Percentiles rank a stretch among this genome's conserved stretches.
phyloP scores from a whole-genome alignment of 768 basidiomycete species.

The Boletus speciosus region DNA sequence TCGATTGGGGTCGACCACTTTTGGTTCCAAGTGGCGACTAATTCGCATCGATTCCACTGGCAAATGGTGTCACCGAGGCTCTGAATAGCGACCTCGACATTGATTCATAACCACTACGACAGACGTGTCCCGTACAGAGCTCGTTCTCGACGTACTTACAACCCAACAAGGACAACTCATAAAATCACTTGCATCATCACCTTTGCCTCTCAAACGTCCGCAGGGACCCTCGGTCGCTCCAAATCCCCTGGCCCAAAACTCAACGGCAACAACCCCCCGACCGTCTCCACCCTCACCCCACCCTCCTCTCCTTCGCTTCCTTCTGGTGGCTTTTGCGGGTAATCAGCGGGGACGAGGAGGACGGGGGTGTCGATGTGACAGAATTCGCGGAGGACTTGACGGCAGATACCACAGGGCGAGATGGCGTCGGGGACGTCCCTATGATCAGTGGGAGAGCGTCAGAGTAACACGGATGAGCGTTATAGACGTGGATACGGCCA shows the following conservation, averaged over 20 bases:
- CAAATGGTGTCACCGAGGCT: too few relatives aligned
- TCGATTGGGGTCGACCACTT: background rate
- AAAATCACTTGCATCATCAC: background rate
- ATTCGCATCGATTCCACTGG: too few relatives aligned
- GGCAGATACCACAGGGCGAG: constrained; percentile 92
- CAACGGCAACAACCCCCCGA: constrained; percentile 74
- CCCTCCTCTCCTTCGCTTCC: constrained; percentile 30
- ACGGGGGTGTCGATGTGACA: constrained; percentile 71
- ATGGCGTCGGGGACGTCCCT: constrained; percentile 68
- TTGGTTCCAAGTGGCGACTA: too few relatives aligned
- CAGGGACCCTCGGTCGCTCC: constrained; percentile 40
- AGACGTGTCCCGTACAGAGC: too few relatives aligned
- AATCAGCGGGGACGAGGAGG: constrained; percentile 65
- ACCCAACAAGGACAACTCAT: too few relatives aligned
- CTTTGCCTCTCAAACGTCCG: background rate
- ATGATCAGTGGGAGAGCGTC: too few relatives aligned
- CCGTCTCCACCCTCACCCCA: constrained; percentile 56
- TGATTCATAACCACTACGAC: too few relatives aligned
- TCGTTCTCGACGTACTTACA: too few relatives aligned
- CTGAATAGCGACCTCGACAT: too few relatives aligned
- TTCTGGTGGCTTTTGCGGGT: constrained; percentile 36
- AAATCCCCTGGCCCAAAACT: constrained; percentile 90
- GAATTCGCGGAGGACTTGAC: constrained; percentile 88
- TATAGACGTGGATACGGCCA: too few relatives aligned
- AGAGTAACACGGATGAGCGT: too few relatives aligned